These are phyloP conservation scores for Arthrinium puccinioides DNA, from an alignment of 2,329 filamentous ascomycete genomes.

Conservation along the genomic window DNA sequence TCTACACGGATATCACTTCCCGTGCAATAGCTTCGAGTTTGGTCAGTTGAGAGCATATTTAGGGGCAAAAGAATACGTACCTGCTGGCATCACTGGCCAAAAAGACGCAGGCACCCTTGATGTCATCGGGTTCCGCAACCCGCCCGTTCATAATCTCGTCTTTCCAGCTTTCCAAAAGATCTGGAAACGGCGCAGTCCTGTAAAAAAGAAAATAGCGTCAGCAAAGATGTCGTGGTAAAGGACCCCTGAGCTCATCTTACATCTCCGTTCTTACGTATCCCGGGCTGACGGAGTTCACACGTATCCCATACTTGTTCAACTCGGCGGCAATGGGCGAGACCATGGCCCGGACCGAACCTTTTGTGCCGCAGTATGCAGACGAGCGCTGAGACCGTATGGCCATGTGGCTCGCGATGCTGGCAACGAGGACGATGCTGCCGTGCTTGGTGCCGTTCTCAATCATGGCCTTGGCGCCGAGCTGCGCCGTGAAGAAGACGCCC, in stretches of 20 bases:
- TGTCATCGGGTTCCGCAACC: slow-evolving; percentile 40
- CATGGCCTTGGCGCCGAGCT: slow-evolving; percentile 42
- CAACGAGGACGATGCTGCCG: slow-evolving; percentile 45
- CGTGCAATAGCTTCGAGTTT: slow-evolving; percentile 30
- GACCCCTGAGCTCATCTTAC: too few relatives aligned
- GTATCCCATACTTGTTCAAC: slow-evolving; percentile 28
- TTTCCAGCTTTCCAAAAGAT: slow-evolving; percentile 41
- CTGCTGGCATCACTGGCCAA: slow-evolving; percentile 38
- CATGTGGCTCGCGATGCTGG: slow-evolving; percentile 44
- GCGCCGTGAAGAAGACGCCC: slow-evolving; percentile 37
- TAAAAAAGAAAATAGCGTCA: too few relatives aligned
- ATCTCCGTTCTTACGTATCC: slow-evolving; percentile 30
- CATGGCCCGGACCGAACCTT: slow-evolving; percentile 39
- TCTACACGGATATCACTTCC: slow-evolving; percentile 38
- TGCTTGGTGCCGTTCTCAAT: slow-evolving; percentile 40
- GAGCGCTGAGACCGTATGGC: slow-evolving; percentile 40
- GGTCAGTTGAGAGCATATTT: too few relatives aligned
- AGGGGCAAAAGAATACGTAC: slow-evolving; percentile 25
- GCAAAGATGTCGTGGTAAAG: too few relatives aligned
- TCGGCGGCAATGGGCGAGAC: slow-evolving; percentile 38
- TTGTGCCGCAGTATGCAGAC: slow-evolving; percentile 38
- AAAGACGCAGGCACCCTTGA: slow-evolving; percentile 40
- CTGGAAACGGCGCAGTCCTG: slow-evolving; percentile 31
- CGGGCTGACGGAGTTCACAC: slow-evolving; percentile 33
- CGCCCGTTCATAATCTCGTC: slow-evolving; percentile 39